A percentile compares a stretch with the other conserved stretches of the same genome.
Evolutionary conservation across 2,329 filamentous ascomycete genomes (phyloP).

Genomic region (Fusarium vanettenii): DNA sequence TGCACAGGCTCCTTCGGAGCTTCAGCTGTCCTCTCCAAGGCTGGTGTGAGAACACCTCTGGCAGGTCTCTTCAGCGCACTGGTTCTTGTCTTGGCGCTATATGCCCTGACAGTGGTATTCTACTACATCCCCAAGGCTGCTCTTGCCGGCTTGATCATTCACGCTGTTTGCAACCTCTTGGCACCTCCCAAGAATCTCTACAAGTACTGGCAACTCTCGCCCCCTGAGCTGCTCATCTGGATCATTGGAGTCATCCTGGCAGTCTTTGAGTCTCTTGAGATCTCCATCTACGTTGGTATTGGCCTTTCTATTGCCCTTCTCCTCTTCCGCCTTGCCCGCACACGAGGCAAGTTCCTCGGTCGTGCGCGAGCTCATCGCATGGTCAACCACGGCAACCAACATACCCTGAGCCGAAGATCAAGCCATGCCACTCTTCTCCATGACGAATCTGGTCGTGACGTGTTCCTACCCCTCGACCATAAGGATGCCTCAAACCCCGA

Average conservation of each 20-base stretch:
- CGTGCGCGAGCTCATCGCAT: conserved; percentile 43
- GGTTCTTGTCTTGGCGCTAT: conserved; percentile 81
- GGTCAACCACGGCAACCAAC: background rate
- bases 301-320: conserved; percentile 56
- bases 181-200: conserved; percentile 79
- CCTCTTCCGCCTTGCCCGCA: conserved; percentile 58
- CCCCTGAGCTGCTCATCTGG: conserved; percentile 80
- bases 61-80: conserved; percentile 82
- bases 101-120: conserved; percentile 81
- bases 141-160: conserved; percentile 82
- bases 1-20: conserved; percentile 66
- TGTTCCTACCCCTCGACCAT: conserved; percentile 56
- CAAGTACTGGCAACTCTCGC: conserved; percentile 82
- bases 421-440: background rate
- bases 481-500: conserved; percentile 59
- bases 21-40: conserved; percentile 87
- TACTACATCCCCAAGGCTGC: conserved; percentile 82
- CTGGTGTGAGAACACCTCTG: conserved; percentile 82
- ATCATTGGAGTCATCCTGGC: conserved; percentile 75
- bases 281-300: conserved; percentile 62
- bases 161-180: conserved; percentile 82
- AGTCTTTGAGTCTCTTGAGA: conserved; percentile 62
- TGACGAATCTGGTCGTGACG: conserved; percentile 40
- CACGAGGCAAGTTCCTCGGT: conserved; percentile 61
- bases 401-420: background rate